phyloP scores from a whole-genome alignment of 495 filamentous ascomycete species.

The Niebla homalea region DNA sequence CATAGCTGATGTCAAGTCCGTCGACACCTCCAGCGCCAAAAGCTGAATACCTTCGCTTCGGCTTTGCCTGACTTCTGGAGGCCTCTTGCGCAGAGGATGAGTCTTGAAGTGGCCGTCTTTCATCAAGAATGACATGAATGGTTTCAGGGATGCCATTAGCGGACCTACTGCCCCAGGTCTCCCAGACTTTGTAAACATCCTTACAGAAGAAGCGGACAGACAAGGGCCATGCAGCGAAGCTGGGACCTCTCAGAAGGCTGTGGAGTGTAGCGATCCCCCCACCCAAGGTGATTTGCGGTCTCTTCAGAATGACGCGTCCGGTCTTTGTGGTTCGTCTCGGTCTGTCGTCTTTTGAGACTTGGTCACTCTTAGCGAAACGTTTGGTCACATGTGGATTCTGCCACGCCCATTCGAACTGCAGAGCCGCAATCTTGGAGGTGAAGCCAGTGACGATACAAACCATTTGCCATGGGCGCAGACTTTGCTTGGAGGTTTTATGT shows the following conservation, averaged over 20 bases:
- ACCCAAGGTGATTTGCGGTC: conserved; percentile 43
- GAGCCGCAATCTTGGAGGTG: conserved; percentile 66
- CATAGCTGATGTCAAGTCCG: conserved; percentile 51
- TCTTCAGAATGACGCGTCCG: conserved; percentile 8
- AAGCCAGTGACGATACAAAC: conserved; percentile 77
- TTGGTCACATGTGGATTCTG: conserved; percentile 65
- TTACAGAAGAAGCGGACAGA: conserved; percentile 63
- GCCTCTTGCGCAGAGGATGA: background rate
- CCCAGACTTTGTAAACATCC: conserved; percentile 58
- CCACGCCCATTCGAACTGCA: conserved; percentile 99
- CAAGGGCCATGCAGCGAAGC: conserved; percentile 73
- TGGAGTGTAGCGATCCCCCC: conserved; percentile 64
- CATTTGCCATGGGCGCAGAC: conserved; percentile 89
- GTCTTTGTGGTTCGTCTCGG: conserved; percentile 26
- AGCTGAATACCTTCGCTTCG: background rate
- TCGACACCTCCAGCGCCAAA: conserved; percentile 1
- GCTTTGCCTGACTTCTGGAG: conserved; percentile 10
- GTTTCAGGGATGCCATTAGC: conserved; percentile 32
- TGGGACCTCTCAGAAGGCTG: conserved; percentile 59
- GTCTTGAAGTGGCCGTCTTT: conserved; percentile 13
- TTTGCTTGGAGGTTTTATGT: conserved; percentile 48
- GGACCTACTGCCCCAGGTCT: conserved; percentile 39
- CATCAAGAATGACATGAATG: conserved; percentile 45
- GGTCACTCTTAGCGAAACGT: conserved; percentile 50
- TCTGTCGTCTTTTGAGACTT: conserved; percentile 25